phyloP scores from a whole-genome alignment of 1,139 yeast species.

The Candida frijolesensis region DNA sequence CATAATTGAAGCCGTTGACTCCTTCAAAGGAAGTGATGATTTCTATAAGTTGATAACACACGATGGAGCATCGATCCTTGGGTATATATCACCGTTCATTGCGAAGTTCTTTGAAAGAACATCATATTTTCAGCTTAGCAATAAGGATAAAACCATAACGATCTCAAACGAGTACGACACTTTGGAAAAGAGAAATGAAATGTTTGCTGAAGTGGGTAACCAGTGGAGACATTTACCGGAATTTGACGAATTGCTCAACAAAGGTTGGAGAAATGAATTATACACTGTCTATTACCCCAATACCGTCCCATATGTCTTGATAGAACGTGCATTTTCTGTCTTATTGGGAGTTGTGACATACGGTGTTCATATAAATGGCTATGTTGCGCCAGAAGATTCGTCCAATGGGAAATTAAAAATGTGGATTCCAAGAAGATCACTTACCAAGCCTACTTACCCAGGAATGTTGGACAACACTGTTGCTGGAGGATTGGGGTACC shows the following conservation, averaged over 20 bases:
- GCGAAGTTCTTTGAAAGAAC: slow-evolving; percentile 35
- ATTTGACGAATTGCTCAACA: slow-evolving; percentile 44
- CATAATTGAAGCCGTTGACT: slow-evolving; percentile 49
- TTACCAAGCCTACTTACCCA: slow-evolving; percentile 82
- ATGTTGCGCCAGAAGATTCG: slow-evolving; percentile 43
- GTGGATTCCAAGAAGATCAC: slow-evolving; percentile 86
- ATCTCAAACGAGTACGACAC: slow-evolving; percentile 43
- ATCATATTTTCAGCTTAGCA: slow-evolving; percentile 36
- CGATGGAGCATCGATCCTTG: slow-evolving; percentile 49
- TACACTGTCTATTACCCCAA: slow-evolving; percentile 69
- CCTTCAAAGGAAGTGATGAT: slow-evolving; percentile 34
- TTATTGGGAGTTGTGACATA: slow-evolving; percentile 84
- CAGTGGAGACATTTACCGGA: slow-evolving; percentile 39
- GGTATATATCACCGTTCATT: slow-evolving; percentile 52
- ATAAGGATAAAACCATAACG: slow-evolving; percentile 29
- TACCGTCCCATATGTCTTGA: slow-evolving; percentile 56
- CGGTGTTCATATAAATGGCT: slow-evolving; percentile 88
- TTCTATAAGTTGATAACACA: slow-evolving; percentile 50
- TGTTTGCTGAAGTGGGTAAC: slow-evolving; percentile 46
- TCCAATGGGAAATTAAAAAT: slow-evolving; percentile 52
- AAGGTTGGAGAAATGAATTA: slow-evolving; percentile 89
- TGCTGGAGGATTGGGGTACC: slow-evolving; percentile 93
- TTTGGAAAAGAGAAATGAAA: slow-evolving; percentile 46
- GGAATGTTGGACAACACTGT: slow-evolving; percentile 90
- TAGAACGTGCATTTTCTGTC: slow-evolving; percentile 84